Percentiles rank a stretch among this genome's conserved stretches.
phyloP scores from a whole-genome alignment of 257 asterid genomes.

The Marsdenia floribunda region DNA sequence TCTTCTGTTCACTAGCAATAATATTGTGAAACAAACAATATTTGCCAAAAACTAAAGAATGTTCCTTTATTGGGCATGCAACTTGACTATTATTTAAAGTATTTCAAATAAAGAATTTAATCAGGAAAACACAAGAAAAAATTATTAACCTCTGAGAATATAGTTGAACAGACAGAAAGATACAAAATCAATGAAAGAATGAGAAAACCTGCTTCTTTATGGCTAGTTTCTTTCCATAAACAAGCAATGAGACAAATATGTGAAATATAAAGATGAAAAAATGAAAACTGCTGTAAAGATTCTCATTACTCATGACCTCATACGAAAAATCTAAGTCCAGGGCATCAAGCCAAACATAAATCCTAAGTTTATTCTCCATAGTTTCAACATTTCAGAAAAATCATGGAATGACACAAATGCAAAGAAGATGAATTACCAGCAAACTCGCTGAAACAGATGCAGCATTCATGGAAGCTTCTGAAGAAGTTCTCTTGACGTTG shows the following conservation, averaged over 20 bases:
- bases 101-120: not conserved
- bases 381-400: not conserved
- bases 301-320: not conserved
- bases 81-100: not conserved
- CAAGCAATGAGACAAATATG: not conserved
- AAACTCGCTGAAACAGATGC: conserved; percentile 70
- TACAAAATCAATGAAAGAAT: not conserved
- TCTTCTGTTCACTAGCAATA: not conserved
- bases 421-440: conserved; percentile 39
- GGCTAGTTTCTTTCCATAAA: not conserved
- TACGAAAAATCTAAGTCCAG: not conserved
- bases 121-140: no score
- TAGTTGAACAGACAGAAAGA: not conserved
- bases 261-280: not conserved
- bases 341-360: not conserved
- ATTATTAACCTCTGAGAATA: not conserved
- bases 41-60: not conserved
- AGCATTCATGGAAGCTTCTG: conserved; percentile 66
- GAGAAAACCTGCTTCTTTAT: not conserved
- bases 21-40: not conserved
- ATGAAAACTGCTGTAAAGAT: not conserved
- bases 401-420: not conserved
- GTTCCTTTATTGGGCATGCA: not conserved
- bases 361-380: not conserved
- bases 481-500: conserved; percentile 57